Evolutionary conservation across 495 filamentous ascomycete species (phyloP), one percentile per base, ranked within the genome.

Genomic region (Niebla homalea): DNA sequence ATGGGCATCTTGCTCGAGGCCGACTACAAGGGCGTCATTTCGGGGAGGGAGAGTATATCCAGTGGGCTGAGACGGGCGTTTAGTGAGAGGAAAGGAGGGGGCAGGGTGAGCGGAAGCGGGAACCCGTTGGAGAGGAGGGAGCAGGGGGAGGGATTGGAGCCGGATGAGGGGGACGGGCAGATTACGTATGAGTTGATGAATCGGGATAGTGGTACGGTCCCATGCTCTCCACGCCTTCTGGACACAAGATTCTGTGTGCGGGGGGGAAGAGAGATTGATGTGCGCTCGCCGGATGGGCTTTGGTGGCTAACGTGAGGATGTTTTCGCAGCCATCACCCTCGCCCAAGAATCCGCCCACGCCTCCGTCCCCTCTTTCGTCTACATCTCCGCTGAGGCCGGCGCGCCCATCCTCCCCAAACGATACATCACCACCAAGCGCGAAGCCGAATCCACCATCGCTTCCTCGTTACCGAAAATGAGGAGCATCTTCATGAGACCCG

Each of bases 171-270:
- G 29, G 74, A 79, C 59, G 78, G 79, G 18, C 85, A 94, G 67
- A 66, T 94, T 59, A 96, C 89, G 35, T 98, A 98, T 70, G 92
- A 98, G 74, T 76, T 88, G 54, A 96, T 98, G 87, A 98, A 98
- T 70, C 77, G 92, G 52, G 93, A 98, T 62, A 78, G 79, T 41
- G 78, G 78, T 81, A 61, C 40, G 66, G n/a, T n/a, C n/a, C n/a
- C n/a, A n/a, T n/a, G n/a, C n/a, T n/a, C n/a, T n/a, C n/a, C n/a
- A n/a, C n/a, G n/a, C n/a, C n/a, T 63, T 44, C 19, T 21, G 26
- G n/a, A 12, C 29, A 32, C 8, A 12, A 32, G 29, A 11, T 11
- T 7, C 10, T 32, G 5, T 7, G 29, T 11, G 29, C 29, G 14
- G 1, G 7, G 29, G 8, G 10, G 0, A 32, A 3, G 14, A 8